A percentile compares a stretch with the other conserved stretches of the same genome.
These are phyloP conservation scores for Ettlia oleoabundans DNA, from an alignment of 139 green algal genomes.

Conservation along the genomic window DNA sequence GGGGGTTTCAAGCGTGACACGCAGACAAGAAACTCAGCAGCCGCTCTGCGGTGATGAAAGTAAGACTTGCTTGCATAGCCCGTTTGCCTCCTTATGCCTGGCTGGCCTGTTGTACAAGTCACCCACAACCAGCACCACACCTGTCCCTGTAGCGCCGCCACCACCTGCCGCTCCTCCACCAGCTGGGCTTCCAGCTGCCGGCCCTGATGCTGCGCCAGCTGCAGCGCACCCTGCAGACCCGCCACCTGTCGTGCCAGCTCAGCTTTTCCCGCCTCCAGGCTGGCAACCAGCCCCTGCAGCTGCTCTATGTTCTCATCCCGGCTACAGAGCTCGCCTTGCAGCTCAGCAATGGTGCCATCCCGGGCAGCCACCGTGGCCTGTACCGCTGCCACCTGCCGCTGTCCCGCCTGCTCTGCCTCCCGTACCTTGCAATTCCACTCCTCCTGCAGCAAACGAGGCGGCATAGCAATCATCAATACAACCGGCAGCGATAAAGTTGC, in stretches of 20 bases:
- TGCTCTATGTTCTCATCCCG: neutral
- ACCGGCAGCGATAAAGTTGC: neutral
- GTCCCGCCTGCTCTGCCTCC: neutral
- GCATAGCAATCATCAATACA: neutral
- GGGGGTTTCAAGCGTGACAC: no score
- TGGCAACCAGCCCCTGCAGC: slow-evolving; percentile 11
- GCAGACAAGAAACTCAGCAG: no score
- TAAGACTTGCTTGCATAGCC: no score
- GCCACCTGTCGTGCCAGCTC: slow-evolving; percentile 34
- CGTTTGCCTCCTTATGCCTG: no score
- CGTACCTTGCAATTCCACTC: slow-evolving; percentile 14
- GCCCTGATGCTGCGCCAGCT: slow-evolving; percentile 12
- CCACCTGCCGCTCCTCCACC: neutral
- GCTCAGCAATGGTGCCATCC: slow-evolving; percentile 2
- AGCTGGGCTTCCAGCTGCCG: slow-evolving; percentile 29
- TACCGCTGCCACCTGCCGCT: neutral
- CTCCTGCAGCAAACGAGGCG: neutral
- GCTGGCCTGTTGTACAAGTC: no score
- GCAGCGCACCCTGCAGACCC: slow-evolving; percentile 10
- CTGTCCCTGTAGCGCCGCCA: slow-evolving; percentile 20
- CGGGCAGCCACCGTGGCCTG: slow-evolving; percentile 18
- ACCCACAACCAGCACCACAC: neutral
- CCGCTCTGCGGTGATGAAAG: no score
- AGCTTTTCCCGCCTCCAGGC: slow-evolving; percentile 19
- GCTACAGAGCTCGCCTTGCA: slow-evolving; percentile 3